Conservation (phyloP, 805 yeast species). For the Zygotorulaspora chibaensis region DNA sequence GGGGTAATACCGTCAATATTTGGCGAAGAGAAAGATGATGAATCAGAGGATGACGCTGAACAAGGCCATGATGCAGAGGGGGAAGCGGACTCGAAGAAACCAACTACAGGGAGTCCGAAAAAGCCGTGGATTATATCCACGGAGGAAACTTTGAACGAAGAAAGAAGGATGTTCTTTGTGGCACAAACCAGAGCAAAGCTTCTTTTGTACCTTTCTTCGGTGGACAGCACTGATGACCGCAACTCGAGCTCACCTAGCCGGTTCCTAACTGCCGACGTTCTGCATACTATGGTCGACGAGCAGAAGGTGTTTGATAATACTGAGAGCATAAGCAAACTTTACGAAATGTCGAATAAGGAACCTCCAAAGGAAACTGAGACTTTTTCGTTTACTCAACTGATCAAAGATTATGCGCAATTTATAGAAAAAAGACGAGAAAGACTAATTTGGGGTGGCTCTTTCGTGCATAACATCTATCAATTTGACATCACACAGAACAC, state of each 20-base stretch:
- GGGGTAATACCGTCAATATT: constrained; percentile 60
- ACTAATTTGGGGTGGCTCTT: constrained; percentile 30
- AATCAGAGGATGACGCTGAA: constrained; percentile 19
- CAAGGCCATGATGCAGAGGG: constrained; percentile 14
- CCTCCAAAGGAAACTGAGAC: constrained; percentile 3
- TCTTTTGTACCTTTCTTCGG: constrained; percentile 43
- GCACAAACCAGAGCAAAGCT: constrained; percentile 80
- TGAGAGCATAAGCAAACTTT: constrained; percentile 22
- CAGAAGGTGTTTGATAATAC: constrained; percentile 26
- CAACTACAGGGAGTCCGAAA: constrained; percentile 5
- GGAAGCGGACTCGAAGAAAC: constrained; percentile 3
- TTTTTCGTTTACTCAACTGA: constrained; percentile 25
- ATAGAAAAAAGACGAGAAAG: constrained; percentile 27
- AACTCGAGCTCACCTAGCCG: constrained; percentile 28
- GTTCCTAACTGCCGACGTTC: constrained; percentile 28
- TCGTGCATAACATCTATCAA: constrained; percentile 17
- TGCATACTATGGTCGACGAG: constrained; percentile 26
- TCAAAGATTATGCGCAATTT: constrained; percentile 29
- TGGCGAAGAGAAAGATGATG: constrained; percentile 36
- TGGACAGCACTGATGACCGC: constrained; percentile 19
- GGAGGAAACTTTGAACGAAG: constrained; percentile 54
- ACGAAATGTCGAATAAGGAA: constrained; percentile 16
- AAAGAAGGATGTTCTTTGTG: constrained; percentile 79
- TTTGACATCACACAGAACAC: constrained; percentile 22
- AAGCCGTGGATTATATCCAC: constrained; percentile 1